phyloP scores from a whole-genome alignment of 202 grass and related monocot genomes.

The Zoysia matrella region DNA sequence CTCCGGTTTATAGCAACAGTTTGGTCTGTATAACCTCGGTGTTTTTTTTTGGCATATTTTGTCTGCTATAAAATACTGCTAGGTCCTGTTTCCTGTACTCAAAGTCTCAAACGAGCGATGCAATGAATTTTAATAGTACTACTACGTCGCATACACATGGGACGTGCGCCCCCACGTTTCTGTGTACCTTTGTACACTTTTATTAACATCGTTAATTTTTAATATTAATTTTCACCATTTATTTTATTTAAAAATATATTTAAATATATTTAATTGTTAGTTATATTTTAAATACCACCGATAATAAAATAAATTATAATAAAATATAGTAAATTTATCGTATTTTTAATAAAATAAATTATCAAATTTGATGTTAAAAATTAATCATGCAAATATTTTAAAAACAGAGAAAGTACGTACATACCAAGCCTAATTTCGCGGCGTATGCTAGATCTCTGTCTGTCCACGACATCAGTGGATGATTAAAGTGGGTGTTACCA shows the following conservation, averaged over 20 bases:
- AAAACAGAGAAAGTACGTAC: too few relatives aligned
- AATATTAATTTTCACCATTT: too few relatives aligned
- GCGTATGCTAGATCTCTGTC: not conserved
- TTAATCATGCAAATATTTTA: too few relatives aligned
- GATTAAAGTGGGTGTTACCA: not conserved
- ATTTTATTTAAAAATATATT: too few relatives aligned
- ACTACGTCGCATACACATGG: not conserved
- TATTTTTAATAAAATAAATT: too few relatives aligned
- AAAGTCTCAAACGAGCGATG: slow-evolving; percentile 4
- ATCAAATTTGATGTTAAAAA: too few relatives aligned
- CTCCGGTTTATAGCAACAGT: slow-evolving; percentile 1
- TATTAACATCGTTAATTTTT: too few relatives aligned
- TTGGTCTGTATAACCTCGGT: not conserved
- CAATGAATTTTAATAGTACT: slow-evolving; percentile 6
- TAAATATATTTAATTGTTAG: too few relatives aligned
- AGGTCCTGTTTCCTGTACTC: slow-evolving; percentile 13
- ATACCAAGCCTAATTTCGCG: not conserved
- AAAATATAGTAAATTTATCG: too few relatives aligned
- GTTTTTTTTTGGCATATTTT: slow-evolving; percentile 4
- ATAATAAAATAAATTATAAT: too few relatives aligned
- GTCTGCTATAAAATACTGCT: not conserved
- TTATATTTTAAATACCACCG: too few relatives aligned
- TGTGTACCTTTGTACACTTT: not conserved
- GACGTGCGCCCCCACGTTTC: not conserved
- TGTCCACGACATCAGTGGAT: too few relatives aligned